phyloP scores from a whole-genome alignment of 306 rosid genomes.

The Arachis hypogaea region DNA sequence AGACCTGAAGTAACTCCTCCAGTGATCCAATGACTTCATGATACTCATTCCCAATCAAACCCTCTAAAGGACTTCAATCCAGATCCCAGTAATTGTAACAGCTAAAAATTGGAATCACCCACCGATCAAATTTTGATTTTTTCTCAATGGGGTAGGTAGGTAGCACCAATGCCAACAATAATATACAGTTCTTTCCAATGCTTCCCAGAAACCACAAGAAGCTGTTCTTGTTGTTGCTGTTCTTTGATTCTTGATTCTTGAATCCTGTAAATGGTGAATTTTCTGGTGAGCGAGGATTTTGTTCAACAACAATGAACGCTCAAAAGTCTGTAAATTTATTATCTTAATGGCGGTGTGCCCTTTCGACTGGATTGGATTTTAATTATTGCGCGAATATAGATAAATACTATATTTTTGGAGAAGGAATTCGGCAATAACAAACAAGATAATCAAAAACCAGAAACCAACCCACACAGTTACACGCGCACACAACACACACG shows the following conservation, averaged over 20 bases:
- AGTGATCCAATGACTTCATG: constrained; percentile 75
- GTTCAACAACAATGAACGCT: constrained; percentile 29
- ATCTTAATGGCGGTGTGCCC: background rate
- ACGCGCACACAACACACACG: background rate
- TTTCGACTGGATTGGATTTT: constrained; percentile 20
- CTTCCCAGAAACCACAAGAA: constrained; percentile 1
- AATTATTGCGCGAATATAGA: constrained; percentile 14
- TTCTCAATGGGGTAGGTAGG: constrained; percentile 25
- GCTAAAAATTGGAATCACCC: constrained; percentile 20
- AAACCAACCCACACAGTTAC: constrained; percentile 27
- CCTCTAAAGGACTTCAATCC: background rate
- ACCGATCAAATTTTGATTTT: constrained; percentile 42
- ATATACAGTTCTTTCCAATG: background rate
- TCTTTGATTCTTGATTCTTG: background rate
- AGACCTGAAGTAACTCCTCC: constrained; percentile 81
- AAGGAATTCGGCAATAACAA: constrained; percentile 10
- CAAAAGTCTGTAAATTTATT: constrained; percentile 25
- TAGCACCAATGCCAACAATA: constrained; percentile 15
- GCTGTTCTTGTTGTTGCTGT: background rate
- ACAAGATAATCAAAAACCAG: background rate
- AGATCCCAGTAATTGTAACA: constrained; percentile 31
- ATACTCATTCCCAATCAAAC: constrained; percentile 27
- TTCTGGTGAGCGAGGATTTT: background rate
- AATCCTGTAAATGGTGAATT: constrained; percentile 31
- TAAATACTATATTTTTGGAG: background rate